Evolutionary conservation across 2,329 filamentous ascomycete species (phyloP).

Genomic region (Arthrobotrys conoides): DNA sequence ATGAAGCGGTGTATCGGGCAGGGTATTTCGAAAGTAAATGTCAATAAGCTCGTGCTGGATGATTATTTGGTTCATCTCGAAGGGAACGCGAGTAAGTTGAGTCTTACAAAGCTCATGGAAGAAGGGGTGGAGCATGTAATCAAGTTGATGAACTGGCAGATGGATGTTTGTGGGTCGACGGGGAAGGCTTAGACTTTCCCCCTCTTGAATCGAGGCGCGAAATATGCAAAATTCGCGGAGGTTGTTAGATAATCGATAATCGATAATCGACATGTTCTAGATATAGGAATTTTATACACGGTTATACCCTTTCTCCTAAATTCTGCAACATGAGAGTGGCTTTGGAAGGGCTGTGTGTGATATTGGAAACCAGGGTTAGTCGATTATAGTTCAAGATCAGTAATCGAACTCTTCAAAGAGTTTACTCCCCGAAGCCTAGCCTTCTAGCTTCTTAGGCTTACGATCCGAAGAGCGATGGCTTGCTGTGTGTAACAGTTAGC

Average conservation of each 20-base stretch:
- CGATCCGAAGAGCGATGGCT: conserved; percentile 57
- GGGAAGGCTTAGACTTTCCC: conserved; percentile 67
- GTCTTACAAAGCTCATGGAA: conserved; percentile 69
- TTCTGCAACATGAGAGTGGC: conserved; percentile 5
- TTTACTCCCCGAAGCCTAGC: not conserved
- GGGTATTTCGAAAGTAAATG: conserved; percentile 73
- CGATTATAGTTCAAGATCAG: conserved; percentile 22
- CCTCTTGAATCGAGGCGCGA: not conserved
- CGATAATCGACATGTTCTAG: conserved; percentile 2
- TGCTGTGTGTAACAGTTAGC: conserved; percentile 10
- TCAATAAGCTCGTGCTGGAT: conserved; percentile 72
- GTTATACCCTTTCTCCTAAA: not conserved
- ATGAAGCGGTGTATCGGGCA: conserved; percentile 71
- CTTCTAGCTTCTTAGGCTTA: not conserved
- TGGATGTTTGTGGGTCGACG: conserved; percentile 69
- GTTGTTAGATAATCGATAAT: not conserved
- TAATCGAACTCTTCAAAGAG: conserved; percentile 17
- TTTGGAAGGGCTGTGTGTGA: conserved; percentile 28
- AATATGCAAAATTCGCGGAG: not conserved
- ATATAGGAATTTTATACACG: not conserved
- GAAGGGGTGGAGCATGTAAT: conserved; percentile 67
- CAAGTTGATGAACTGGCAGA: conserved; percentile 69
- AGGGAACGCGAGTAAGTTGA: conserved; percentile 66
- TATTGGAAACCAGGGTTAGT: conserved; percentile 23
- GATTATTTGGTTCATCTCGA: conserved; percentile 68